Evolutionary conservation across 768 basidiomycete genomes (phyloP).

Genomic region (Psilocybe tampanensis): DNA sequence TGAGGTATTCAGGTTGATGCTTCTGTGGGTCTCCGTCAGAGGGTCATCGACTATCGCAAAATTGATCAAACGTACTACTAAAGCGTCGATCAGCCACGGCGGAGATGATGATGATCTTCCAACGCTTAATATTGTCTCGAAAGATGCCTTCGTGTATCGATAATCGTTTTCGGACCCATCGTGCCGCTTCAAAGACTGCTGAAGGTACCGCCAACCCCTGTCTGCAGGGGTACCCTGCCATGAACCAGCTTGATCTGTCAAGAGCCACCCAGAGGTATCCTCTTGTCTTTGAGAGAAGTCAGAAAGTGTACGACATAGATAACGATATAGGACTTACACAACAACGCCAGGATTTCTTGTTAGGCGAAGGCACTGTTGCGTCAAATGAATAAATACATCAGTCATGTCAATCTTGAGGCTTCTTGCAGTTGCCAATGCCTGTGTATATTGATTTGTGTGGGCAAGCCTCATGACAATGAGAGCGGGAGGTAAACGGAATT

Average conservation of each 20-base stretch:
- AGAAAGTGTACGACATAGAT: conserved; percentile 3
- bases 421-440: conserved; percentile 76
- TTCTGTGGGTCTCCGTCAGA: conserved; percentile 40
- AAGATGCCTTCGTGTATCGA: conserved; percentile 72
- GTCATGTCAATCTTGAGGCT: conserved; percentile 85
- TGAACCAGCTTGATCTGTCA: conserved; percentile 76
- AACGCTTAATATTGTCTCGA: conserved; percentile 75
- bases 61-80: conserved; percentile 54
- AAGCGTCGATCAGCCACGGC: conserved; percentile 77
- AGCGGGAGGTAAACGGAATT: conserved; percentile 54
- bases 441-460: conserved; percentile 76
- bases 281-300: conserved; percentile 51
- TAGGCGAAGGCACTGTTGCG: conserved; percentile 77
- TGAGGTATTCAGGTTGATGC: conserved; percentile 82
- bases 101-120: conserved; percentile 69
- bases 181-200: conserved; percentile 75
- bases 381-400: conserved; percentile 77
- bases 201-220: conserved; percentile 88
- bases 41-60: not conserved
- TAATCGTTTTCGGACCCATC: conserved; percentile 73
- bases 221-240: conserved; percentile 84
- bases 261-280: conserved; percentile 79
- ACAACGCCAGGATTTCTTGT: conserved; percentile 61
- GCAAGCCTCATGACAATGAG: conserved; percentile 79
- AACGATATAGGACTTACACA: conserved; percentile 41